Conservation (phyloP, 257 asterid genomes). For the Coffea canephora region DNA sequence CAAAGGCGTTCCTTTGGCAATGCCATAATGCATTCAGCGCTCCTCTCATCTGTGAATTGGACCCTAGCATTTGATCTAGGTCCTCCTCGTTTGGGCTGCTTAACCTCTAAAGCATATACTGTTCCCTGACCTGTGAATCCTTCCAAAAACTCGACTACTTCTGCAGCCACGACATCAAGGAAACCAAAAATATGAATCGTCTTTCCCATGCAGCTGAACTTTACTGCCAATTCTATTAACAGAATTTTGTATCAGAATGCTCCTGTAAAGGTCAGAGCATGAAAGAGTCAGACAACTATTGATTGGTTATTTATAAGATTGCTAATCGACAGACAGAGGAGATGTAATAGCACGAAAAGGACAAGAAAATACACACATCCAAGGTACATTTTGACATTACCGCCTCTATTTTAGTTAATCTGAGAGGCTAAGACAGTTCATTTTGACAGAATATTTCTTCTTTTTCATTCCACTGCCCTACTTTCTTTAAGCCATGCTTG, state of each 20-base stretch:
- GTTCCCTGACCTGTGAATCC: slow-evolving; percentile 38
- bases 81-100: slow-evolving; percentile 31
- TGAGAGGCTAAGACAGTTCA: too few relatives aligned
- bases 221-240: not conserved
- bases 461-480: too few relatives aligned
- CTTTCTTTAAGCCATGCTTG: too few relatives aligned
- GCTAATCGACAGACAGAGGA: not conserved
- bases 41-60: slow-evolving; percentile 39
- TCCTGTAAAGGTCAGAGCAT: not conserved
- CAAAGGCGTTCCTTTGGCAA: slow-evolving; percentile 34
- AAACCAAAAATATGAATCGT: slow-evolving; percentile 50
- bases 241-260: slow-evolving; percentile 7
- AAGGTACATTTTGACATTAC: too few relatives aligned
- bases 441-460: too few relatives aligned
- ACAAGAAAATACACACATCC: too few relatives aligned
- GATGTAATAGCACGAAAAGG: too few relatives aligned
- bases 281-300: not conserved
- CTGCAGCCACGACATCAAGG: slow-evolving; percentile 42
- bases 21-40: slow-evolving; percentile 35
- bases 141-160: slow-evolving; percentile 40
- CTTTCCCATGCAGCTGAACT: slow-evolving; percentile 26
- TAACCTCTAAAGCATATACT: slow-evolving; percentile 59
- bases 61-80: slow-evolving; percentile 62
- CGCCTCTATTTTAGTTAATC: too few relatives aligned
- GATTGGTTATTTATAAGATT: not conserved